These are phyloP conservation scores for Aegilops umbellulata DNA, from an alignment of 176 grass and related monocot species.

Conservation along the genomic window DNA sequence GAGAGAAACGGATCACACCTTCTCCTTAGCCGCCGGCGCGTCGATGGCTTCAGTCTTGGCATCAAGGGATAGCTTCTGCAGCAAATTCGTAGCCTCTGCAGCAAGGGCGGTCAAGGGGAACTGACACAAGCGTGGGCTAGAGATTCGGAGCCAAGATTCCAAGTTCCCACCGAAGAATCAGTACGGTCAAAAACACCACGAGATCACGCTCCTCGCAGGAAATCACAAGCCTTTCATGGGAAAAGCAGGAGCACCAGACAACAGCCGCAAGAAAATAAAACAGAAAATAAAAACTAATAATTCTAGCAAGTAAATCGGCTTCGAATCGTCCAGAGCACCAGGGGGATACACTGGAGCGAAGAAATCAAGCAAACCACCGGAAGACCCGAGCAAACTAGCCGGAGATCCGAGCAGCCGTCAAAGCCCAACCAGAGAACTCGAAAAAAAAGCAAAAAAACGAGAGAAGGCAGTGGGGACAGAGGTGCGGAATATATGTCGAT, in stretches of 20 bases:
- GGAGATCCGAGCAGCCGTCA: not conserved
- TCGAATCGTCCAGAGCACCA: not conserved
- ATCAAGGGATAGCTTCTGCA: slow-evolving; percentile 62
- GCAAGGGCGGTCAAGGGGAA: slow-evolving; percentile 44
- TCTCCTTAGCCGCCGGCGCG: slow-evolving; percentile 30
- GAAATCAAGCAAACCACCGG: not conserved
- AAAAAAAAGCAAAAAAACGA: not conserved
- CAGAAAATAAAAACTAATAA: not conserved
- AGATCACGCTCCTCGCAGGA: not conserved
- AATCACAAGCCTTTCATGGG: not conserved
- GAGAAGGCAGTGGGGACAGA: not conserved
- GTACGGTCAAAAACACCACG: not conserved
- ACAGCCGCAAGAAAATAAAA: not conserved
- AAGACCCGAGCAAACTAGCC: slow-evolving; percentile 16
- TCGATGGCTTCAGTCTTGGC: slow-evolving; percentile 16
- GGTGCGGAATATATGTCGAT: not conserved
- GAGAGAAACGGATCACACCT: slow-evolving; percentile 19
- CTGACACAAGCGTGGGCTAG: not conserved
- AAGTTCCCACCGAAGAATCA: accelerated
- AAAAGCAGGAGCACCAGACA: not conserved
- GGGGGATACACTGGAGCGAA: not conserved
- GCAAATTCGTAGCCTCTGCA: slow-evolving; percentile 62
- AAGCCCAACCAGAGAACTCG: not conserved
- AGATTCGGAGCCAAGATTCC: not conserved
- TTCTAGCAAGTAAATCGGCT: not conserved